Evolutionary conservation across 257 asterid genomes (phyloP), one percentile per base, ranked within the genome.

Genomic region (Solanum medicagineum): DNA sequence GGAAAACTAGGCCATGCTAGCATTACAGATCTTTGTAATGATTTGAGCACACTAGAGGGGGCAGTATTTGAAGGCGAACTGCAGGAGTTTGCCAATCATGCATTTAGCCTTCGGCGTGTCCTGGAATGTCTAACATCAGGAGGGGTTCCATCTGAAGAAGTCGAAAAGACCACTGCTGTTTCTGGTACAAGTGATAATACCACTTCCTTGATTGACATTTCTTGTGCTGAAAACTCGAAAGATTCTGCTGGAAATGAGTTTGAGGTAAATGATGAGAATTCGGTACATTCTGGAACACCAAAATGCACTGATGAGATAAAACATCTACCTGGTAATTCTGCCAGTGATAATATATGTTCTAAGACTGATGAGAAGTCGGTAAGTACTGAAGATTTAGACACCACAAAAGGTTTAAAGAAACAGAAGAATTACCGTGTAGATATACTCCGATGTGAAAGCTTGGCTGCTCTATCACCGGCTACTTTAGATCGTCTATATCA

Each of bases 51-150:
- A 51, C 90, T 97, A 29, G 99, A 97, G 89, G 98, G 99, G 56
- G 86, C 97, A 85, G 94, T 93, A 90, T 97, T 95, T 88, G 99
- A 97, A 92, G 99, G 99, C 65, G 99, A 97, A 86, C 90, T 97
- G 85, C 98, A 95, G 92, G 99, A 97, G 88, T 97, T 97, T 84
- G 98, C 99, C 70, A 92, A 97, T 90, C 99, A 97, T 90, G 99
- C 99, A 83, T 97, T 97, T 92, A 97, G 99, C 87, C 94, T 97
- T 75, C 92, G 99, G 71, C 93, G 94, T 88, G 90, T 95, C 86
- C 92, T 97, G 88, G 98, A 95, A 89, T 97, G 99, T 89, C 92
- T 97, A 85, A 91, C 93, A 57, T 97, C 98, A 36, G 99, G 99
- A 68, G 99, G 98, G 84, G 89, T 87, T 85, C 87, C 83, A 87